Conservation (phyloP, 2,329 filamentous ascomycete genomes). For the Aspergillus spinulosporus region DNA sequence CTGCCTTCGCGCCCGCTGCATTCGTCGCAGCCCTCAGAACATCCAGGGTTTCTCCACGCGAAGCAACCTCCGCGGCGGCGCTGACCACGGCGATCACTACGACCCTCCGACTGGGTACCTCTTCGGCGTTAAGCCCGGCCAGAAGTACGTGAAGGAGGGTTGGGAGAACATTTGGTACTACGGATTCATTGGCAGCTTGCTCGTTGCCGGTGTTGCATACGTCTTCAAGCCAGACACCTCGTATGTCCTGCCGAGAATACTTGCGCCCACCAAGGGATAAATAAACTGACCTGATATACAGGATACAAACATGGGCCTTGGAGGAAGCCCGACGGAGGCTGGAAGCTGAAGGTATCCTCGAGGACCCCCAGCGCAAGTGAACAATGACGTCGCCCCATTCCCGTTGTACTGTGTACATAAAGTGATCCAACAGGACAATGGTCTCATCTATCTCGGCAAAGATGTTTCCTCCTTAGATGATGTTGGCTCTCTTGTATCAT, state of each 20-base stretch:
- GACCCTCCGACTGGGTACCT: conserved; percentile 91
- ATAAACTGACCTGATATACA: conserved; percentile 45
- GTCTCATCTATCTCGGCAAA: conserved; percentile 32
- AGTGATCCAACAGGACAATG: conserved; percentile 34
- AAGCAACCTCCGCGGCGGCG: conserved; percentile 43
- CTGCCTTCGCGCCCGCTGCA: conserved; percentile 41
- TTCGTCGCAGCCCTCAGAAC: conserved; percentile 39
- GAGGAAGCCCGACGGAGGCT: conserved; percentile 94
- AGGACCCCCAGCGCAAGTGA: conserved; percentile 69
- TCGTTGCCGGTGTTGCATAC: conserved; percentile 74
- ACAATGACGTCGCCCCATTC: conserved; percentile 23
- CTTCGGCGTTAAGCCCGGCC: conserved; percentile 88
- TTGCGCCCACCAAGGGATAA: no score
- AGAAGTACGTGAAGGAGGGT: conserved; percentile 93
- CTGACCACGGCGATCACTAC: conserved; percentile 72
- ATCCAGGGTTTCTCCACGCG: conserved; percentile 44
- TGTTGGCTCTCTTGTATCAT: conserved; percentile 31
- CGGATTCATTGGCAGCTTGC: conserved; percentile 77
- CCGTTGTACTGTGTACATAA: conserved; percentile 46
- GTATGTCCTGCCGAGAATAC: conserved; percentile 60
- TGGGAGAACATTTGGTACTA: conserved; percentile 89
- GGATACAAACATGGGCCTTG: conserved; percentile 98
- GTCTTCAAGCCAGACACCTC: conserved; percentile 98
- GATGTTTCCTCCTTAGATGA: conserved; percentile 38
- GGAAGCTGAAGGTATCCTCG: conserved; percentile 91